phyloP scores from a whole-genome alignment of 2,329 filamentous ascomycete genomes.

The Orbilia blumenaviensis region DNA sequence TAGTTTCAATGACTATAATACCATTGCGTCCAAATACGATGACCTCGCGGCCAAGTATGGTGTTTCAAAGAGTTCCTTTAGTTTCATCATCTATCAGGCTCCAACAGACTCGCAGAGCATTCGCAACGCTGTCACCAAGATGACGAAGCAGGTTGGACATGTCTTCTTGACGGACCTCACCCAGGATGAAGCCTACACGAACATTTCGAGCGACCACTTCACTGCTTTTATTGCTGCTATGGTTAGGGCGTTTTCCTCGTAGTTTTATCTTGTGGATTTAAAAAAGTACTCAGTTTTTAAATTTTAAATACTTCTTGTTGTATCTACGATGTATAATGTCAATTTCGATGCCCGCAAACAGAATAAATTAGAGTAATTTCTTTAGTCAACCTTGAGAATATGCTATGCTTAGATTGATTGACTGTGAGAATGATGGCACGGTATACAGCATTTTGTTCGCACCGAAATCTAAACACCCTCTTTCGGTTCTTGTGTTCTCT shows the following conservation, averaged over 20 bases:
- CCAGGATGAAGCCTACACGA: constrained; percentile 17
- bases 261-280: too few relatives aligned
- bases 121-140: constrained; percentile 13
- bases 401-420: too few relatives aligned
- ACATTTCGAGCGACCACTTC: constrained; percentile 16
- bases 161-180: constrained; percentile 36
- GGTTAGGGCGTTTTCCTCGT: constrained; percentile 32
- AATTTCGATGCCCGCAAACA: too few relatives aligned
- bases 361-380: too few relatives aligned
- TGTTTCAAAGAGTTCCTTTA: constrained; percentile 23
- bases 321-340: too few relatives aligned
- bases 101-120: constrained; percentile 24
- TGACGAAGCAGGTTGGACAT: constrained; percentile 38
- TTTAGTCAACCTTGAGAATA: too few relatives aligned
- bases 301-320: too few relatives aligned
- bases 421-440: too few relatives aligned
- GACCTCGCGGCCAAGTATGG: constrained; percentile 27
- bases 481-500: too few relatives aligned
- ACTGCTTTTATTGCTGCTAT: constrained; percentile 27
- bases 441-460: too few relatives aligned
- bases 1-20: constrained; percentile 23
- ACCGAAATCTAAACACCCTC: too few relatives aligned
- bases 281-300: too few relatives aligned
- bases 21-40: neutral
- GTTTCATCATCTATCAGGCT: constrained; percentile 34